Percentiles rank a stretch among this genome's conserved stretches.
phyloP scores from a whole-genome alignment of 345 rosid genomes.

The Salix koriyanagi region DNA sequence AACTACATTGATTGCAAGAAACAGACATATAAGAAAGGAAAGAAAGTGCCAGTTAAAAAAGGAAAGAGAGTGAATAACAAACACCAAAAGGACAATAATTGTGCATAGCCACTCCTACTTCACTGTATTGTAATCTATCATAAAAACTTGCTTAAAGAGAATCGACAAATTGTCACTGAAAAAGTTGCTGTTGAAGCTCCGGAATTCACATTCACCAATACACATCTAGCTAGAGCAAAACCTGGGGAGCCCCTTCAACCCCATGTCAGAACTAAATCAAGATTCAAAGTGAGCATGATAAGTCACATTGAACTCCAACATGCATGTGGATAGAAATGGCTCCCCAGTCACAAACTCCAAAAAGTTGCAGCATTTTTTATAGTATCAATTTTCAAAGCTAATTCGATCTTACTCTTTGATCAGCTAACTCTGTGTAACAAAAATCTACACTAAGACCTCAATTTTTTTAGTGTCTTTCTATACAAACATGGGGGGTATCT shows the following conservation, averaged over 20 bases:
- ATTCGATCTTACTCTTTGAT: neutral
- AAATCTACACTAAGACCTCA: neutral
- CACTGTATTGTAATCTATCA: neutral
- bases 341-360: neutral
- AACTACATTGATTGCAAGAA: neutral
- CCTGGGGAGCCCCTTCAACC: neutral
- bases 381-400: neutral
- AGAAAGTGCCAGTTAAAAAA: neutral
- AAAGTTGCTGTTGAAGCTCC: neutral
- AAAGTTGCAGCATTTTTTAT: neutral
- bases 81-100: neutral
- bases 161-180: neutral
- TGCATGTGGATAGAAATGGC: neutral
- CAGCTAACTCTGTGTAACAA: neutral
- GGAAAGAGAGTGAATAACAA: neutral
- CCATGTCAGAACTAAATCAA: slow-evolving; percentile 5
- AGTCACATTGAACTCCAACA: neutral
- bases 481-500: neutral
- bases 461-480: neutral
- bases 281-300: neutral
- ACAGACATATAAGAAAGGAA: neutral
- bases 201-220: neutral
- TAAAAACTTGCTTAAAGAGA: neutral
- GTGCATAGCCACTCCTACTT: neutral
- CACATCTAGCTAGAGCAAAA: neutral